Conservation (phyloP, 768 basidiomycete species). For the Pulveroboletus sp. region DNA sequence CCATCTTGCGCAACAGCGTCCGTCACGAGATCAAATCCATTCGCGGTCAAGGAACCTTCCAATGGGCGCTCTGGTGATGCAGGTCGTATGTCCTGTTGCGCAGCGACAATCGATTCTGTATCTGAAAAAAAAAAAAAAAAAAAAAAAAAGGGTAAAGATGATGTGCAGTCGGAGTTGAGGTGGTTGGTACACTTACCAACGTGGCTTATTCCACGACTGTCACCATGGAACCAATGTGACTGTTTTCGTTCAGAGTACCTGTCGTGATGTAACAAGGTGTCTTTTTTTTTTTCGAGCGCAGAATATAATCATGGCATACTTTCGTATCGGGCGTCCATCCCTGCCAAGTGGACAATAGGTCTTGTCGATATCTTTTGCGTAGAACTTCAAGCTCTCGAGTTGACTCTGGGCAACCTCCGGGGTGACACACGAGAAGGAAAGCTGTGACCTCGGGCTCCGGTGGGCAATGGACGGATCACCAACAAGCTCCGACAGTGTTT, state of each 20-base stretch:
- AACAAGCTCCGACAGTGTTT: constrained; percentile 47
- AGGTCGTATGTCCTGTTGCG: constrained; percentile 13
- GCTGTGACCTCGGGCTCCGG: constrained; percentile 52
- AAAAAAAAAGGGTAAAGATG: neutral
- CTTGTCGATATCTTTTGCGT: constrained; percentile 38
- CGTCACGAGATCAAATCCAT: constrained; percentile 37
- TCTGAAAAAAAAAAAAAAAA: constrained; percentile 13
- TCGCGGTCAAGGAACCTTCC: constrained; percentile 27
- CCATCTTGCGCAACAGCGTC: constrained; percentile 35
- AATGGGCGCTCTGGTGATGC: constrained; percentile 24
- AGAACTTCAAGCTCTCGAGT: constrained; percentile 42
- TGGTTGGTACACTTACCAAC: constrained; percentile 37
- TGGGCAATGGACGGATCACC: constrained; percentile 41
- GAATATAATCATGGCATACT: constrained; percentile 36
- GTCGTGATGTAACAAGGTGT: neutral
- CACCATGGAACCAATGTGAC: constrained; percentile 56
- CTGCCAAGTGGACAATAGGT: constrained; percentile 55
- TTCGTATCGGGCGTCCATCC: constrained; percentile 58
- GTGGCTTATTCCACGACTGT: constrained; percentile 51
- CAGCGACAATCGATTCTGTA: constrained; percentile 18
- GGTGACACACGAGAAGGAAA: constrained; percentile 65
- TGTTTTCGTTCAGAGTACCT: constrained; percentile 56
- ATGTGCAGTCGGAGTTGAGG: neutral
- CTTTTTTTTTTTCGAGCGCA: neutral
- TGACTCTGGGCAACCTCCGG: constrained; percentile 50